phyloP scores from a whole-genome alignment of 1,139 yeast species.

The Eremothecium sinecaudum region DNA sequence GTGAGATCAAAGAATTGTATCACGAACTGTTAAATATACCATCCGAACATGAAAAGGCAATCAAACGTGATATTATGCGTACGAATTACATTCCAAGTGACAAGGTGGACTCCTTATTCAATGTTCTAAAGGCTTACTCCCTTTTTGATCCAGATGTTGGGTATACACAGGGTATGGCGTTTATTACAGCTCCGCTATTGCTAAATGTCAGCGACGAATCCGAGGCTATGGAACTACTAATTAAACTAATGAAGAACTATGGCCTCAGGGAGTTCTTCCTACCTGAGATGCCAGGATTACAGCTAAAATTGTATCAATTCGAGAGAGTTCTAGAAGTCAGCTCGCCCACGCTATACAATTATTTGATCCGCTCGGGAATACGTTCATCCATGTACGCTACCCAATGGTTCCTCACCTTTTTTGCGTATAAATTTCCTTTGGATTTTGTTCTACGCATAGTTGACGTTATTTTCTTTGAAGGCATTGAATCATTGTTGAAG shows the following conservation, averaged over 20 bases:
- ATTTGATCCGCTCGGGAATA: constrained; percentile 74
- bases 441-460: constrained; percentile 73
- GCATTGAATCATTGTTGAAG: constrained; percentile 71
- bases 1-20: constrained; percentile 60
- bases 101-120: constrained; percentile 52
- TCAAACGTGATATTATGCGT: constrained; percentile 71
- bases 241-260: constrained; percentile 76
- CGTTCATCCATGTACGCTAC: constrained; percentile 90
- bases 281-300: constrained; percentile 92
- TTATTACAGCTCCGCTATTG: constrained; percentile 74
- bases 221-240: constrained; percentile 77
- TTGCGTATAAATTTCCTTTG: constrained; percentile 87
- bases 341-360: constrained; percentile 46
- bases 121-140: constrained; percentile 75
- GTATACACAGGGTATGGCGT: constrained; percentile 96
- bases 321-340: constrained; percentile 62
- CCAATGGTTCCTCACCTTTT: constrained; percentile 91
- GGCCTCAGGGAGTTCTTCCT: constrained; percentile 64
- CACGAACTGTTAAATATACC: constrained; percentile 42
- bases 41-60: constrained; percentile 66
- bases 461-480: constrained; percentile 82
- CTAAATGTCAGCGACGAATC: constrained; percentile 65
- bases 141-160: constrained; percentile 89
- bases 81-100: constrained; percentile 67
- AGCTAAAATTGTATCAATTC: constrained; percentile 74